Base-by-base conservation (phyloP, 768 basidiomycete genomes). In the Suillus weaverae region DNA sequence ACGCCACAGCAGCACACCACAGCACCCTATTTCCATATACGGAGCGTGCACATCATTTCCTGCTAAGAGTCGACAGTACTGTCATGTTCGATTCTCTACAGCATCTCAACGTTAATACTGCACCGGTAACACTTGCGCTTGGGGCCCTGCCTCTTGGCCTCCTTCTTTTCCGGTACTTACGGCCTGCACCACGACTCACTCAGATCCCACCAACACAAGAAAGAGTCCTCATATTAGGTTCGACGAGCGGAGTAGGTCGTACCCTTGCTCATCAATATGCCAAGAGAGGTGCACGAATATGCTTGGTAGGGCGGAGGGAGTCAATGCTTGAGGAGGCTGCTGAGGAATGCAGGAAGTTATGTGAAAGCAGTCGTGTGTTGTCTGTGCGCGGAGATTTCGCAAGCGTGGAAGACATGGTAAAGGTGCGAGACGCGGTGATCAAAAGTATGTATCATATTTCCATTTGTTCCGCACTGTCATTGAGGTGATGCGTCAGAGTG, bases 201-300 rank as follows among this genome's bases (percentile, higher is more conserved):
- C 79, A 77, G 62, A 68, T 90, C 9, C 70, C 79, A 9, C 78
- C 73, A n/a, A 62, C 62, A 1, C 66, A 80, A 3, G 95, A 97
- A 72, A 86, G 92, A 0, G 89, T 95, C 7, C 74, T 97, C 2
- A 80, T 97, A 56, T 74, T 97, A 8, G 95, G 95, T 6, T 94
- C 90, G 1, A 90, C 92, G 2, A 89, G 89, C 55, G 95, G 95
- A 0, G 87, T 97, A 32, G 95, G 95, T 1, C 82, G 84, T 50
- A 80, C 84, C 5, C 78, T 96, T 51, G 92, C 93, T 1, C 78
- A 81, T 14, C 78, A 83, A 66, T 96, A 96, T 69, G 88, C 91
- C 5, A 73, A 79, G 62, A 81, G 91, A n/a, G 94, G 94, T 8
- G 92, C 92, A 8, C 80, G 80, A 60, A 84, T 91, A 8, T 94